Conservation (phyloP, 495 filamentous ascomycete genomes). For the Achaetomiella virescens region DNA sequence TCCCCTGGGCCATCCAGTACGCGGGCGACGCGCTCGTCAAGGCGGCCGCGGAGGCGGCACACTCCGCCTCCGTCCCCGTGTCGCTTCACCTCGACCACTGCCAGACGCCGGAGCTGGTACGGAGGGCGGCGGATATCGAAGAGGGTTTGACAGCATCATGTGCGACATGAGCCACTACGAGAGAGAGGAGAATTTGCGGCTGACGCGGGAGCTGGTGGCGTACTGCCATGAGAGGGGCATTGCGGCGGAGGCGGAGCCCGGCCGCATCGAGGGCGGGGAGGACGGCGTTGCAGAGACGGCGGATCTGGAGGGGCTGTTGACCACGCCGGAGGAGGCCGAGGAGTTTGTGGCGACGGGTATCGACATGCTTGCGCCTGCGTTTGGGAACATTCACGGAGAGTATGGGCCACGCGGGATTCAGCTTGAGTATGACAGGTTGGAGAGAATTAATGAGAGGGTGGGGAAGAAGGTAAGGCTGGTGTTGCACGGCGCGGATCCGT, state of each 20-base stretch:
- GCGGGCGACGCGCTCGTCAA: constrained; percentile 47
- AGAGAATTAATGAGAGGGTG: constrained; percentile 55
- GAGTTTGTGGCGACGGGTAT: constrained; percentile 76
- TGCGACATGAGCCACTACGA: constrained; percentile 79
- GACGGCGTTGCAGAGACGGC: constrained; percentile 74
- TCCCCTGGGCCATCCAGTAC: constrained; percentile 79
- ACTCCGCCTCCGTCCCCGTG: constrained; percentile 61
- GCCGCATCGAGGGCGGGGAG: constrained; percentile 77
- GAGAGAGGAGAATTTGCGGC: constrained; percentile 69
- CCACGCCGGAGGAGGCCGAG: constrained; percentile 69
- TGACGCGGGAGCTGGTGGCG: constrained; percentile 61
- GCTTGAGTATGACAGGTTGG: constrained; percentile 65
- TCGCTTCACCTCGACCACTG: constrained; percentile 74
- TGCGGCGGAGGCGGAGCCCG: constrained; percentile 73
- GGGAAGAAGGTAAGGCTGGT: constrained; percentile 60
- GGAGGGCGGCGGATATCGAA: constrained; percentile 54
- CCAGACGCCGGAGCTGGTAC: constrained; percentile 65
- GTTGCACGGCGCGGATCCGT: constrained; percentile 73
- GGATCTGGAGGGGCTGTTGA: constrained; percentile 67
- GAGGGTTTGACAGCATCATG: constrained; percentile 77
- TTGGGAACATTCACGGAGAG: constrained; percentile 81
- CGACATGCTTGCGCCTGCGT: constrained; percentile 77
- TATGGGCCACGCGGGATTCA: constrained; percentile 70
- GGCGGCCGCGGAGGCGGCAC: constrained; percentile 44
- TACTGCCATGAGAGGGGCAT: constrained; percentile 74